phyloP scores from a whole-genome alignment of 2,329 filamentous ascomycete genomes.

The Knufia petricola region DNA sequence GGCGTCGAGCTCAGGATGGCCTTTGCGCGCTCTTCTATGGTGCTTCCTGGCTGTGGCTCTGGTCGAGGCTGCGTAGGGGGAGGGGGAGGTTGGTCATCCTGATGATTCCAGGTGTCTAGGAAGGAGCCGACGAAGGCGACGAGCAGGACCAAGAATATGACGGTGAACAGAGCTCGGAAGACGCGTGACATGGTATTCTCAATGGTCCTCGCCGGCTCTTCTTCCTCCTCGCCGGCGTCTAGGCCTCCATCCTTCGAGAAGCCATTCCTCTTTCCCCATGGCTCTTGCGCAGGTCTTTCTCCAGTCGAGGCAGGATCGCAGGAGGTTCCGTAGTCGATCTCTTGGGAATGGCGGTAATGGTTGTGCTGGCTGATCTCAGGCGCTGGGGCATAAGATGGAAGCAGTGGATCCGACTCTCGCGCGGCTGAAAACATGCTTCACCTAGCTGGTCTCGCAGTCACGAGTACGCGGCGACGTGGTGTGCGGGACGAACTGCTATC shows the following conservation, averaged over 20 bases:
- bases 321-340: conserved; percentile 1
- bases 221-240: conserved; percentile 15
- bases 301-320: background rate
- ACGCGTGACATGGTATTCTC: conserved; percentile 2
- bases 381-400: conserved; percentile 21
- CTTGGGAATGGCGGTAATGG: conserved; percentile 7
- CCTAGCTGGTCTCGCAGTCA: background rate
- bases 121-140: conserved; percentile 17
- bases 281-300: background rate
- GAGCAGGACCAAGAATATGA: conserved; percentile 21
- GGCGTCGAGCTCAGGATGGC: conserved; percentile 39
- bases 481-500: too few relatives aligned
- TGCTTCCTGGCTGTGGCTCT: conserved; percentile 12
- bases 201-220: conserved; percentile 5
- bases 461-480: too few relatives aligned
- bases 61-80: conserved; percentile 1
- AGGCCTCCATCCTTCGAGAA: background rate
- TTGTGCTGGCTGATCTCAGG: conserved; percentile 21
- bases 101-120: conserved; percentile 15
- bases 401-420: conserved; percentile 21
- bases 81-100: background rate
- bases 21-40: conserved; percentile 32
- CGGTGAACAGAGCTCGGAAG: conserved; percentile 8
- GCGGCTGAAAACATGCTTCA: conserved; percentile 5
- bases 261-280: background rate